Conservation (phyloP, 176 grass and related monocot genomes). For the Ananas comosus region DNA sequence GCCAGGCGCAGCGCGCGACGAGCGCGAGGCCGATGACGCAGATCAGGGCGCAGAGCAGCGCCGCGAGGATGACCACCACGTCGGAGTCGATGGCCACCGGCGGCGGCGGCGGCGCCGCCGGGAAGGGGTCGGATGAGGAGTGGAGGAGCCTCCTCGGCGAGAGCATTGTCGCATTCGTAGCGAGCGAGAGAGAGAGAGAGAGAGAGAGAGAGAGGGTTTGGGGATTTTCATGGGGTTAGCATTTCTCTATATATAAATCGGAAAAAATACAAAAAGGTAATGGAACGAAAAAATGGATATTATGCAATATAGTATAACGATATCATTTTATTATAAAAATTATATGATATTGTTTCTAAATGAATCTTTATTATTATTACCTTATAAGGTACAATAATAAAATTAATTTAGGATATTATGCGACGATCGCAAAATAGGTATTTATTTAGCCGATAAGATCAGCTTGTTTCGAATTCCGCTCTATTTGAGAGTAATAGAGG, state of each 20-base stretch:
- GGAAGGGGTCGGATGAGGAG: neutral
- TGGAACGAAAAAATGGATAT: too few relatives aligned
- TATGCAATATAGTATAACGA: too few relatives aligned
- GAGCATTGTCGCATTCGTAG: constrained; percentile 1
- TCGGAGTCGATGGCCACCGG: constrained; percentile 30
- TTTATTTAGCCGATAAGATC: too few relatives aligned
- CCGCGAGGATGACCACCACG: constrained; percentile 51
- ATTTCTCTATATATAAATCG: neutral
- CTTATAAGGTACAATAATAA: too few relatives aligned
- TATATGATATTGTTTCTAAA: too few relatives aligned
- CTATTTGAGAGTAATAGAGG: too few relatives aligned
- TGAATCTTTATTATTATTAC: too few relatives aligned
- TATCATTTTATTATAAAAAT: too few relatives aligned
- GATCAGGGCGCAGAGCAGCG: constrained; percentile 56
- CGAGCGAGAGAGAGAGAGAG: neutral
- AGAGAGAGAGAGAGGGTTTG: neutral
- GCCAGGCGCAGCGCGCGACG: constrained; percentile 41
- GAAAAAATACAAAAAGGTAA: too few relatives aligned
- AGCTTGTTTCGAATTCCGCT: too few relatives aligned
- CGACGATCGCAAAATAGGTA: too few relatives aligned
- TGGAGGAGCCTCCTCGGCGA: constrained; percentile 1
- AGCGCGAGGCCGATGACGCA: constrained; percentile 66
- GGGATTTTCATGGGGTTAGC: neutral
- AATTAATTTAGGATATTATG: too few relatives aligned
- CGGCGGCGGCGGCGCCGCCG: neutral